These are phyloP conservation scores for Oryza australiensis DNA, from an alignment of 176 grass and related monocot genomes.

Conservation along the genomic window DNA sequence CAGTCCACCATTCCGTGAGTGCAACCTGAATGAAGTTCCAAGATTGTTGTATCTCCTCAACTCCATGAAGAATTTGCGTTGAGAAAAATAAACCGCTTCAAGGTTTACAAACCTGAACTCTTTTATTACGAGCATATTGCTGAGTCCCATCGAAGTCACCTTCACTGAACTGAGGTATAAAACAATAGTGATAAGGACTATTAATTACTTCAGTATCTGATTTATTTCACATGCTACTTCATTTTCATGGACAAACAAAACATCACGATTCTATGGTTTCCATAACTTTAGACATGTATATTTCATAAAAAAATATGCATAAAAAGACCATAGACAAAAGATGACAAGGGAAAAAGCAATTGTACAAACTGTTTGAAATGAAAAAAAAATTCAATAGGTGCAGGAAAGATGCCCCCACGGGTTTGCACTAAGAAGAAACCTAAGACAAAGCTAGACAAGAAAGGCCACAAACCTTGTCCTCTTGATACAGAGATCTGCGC, in stretches of 20 bases:
- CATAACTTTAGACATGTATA: background rate
- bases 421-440: too few relatives aligned
- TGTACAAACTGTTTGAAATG: background rate
- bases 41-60: background rate
- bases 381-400: too few relatives aligned
- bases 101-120: conserved; percentile 69
- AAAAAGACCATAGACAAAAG: background rate
- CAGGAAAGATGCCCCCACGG: too few relatives aligned
- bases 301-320: background rate
- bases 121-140: conserved; percentile 94
- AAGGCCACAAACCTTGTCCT: too few relatives aligned
- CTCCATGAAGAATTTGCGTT: background rate
- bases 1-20: conserved; percentile 81
- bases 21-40: conserved; percentile 58
- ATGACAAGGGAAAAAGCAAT: background rate
- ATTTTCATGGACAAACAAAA: background rate
- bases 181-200: conserved; percentile 1
- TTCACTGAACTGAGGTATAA: conserved; percentile 66
- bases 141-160: conserved; percentile 63
- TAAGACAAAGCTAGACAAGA: too few relatives aligned
- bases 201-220: background rate
- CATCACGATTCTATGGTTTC: background rate
- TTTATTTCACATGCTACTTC: background rate
- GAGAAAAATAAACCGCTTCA: background rate
- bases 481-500: too few relatives aligned